phyloP scores from a whole-genome alignment of 805 yeast genomes.

The Zygosaccharomyces lentus region DNA sequence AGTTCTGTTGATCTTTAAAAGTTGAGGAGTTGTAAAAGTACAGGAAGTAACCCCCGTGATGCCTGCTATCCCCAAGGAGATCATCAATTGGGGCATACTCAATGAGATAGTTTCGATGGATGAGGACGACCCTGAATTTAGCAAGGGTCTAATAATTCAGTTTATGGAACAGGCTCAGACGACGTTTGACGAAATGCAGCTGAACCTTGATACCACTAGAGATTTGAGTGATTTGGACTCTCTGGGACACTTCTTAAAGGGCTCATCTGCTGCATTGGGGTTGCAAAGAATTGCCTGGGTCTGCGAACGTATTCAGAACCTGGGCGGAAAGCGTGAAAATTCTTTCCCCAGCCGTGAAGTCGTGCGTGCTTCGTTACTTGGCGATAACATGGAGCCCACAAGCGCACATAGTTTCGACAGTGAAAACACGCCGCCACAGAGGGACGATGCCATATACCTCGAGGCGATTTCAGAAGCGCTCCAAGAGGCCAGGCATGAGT shows the following conservation, averaged over 20 bases:
- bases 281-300: constrained; percentile 73
- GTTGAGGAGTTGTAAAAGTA: background rate
- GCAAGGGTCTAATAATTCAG: constrained; percentile 69
- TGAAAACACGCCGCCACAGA: constrained; percentile 29
- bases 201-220: constrained; percentile 36
- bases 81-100: constrained; percentile 85
- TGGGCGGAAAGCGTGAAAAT: constrained; percentile 49
- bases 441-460: constrained; percentile 40
- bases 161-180: constrained; percentile 85
- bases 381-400: constrained; percentile 10
- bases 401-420: constrained; percentile 14
- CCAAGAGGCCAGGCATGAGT: constrained; percentile 46
- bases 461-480: constrained; percentile 43
- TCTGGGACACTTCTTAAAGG: constrained; percentile 90
- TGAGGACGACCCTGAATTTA: constrained; percentile 92
- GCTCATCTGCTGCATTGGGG: constrained; percentile 93
- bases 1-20: background rate
- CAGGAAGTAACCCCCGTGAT: constrained; percentile 6
- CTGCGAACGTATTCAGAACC: constrained; percentile 91
- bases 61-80: constrained; percentile 42
- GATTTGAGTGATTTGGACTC: constrained; percentile 58
- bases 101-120: constrained; percentile 91
- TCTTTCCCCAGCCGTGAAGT: constrained; percentile 18
- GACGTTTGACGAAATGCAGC: constrained; percentile 69
- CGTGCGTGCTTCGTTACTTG: constrained; percentile 3